Evolutionary conservation across 2,329 filamentous ascomycete genomes (phyloP).

Genomic region (Fusarium lyarnte): DNA sequence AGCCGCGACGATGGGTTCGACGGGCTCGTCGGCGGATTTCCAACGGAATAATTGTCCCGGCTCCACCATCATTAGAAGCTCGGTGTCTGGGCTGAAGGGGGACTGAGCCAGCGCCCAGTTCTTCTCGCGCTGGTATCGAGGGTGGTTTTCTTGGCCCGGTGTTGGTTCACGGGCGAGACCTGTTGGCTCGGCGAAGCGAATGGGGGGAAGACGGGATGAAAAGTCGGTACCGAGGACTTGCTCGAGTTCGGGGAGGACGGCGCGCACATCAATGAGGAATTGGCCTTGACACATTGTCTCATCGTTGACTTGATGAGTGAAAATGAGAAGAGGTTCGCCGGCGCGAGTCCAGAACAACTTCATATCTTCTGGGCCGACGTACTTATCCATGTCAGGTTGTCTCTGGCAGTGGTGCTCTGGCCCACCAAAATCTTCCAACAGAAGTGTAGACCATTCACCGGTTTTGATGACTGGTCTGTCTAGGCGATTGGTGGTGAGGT

Average conservation of each 20-base stretch:
- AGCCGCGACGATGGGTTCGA: conserved; percentile 1
- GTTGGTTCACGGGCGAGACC: conserved; percentile 16
- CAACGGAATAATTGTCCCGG: conserved; percentile 29
- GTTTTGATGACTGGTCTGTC: conserved; percentile 10
- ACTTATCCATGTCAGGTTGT: conserved; percentile 32
- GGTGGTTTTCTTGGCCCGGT: conserved; percentile 20
- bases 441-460: conserved; percentile 19
- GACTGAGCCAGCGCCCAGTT: conserved; percentile 35
- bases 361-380: conserved; percentile 36
- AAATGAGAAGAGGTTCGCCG: conserved; percentile 34
- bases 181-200: conserved; percentile 23
- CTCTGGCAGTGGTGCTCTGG: conserved; percentile 33
- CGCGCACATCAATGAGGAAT: conserved; percentile 34
- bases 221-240: conserved; percentile 15
- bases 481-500: conserved; percentile 18
- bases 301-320: conserved; percentile 32
- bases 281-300: conserved; percentile 34
- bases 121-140: conserved; percentile 35
- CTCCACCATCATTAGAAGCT: conserved; percentile 33
- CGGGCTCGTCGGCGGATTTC: conserved; percentile 5
- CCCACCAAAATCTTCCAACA: conserved; percentile 24
- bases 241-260: conserved; percentile 28
- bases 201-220: conserved; percentile 3
- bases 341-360: conserved; percentile 38
- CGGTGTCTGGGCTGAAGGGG: conserved; percentile 13